A percentile compares a stretch with the other conserved stretches of the same genome.
Conservation (phyloP, 257 asterid species). For the Scutellaria baicalensis region DNA sequence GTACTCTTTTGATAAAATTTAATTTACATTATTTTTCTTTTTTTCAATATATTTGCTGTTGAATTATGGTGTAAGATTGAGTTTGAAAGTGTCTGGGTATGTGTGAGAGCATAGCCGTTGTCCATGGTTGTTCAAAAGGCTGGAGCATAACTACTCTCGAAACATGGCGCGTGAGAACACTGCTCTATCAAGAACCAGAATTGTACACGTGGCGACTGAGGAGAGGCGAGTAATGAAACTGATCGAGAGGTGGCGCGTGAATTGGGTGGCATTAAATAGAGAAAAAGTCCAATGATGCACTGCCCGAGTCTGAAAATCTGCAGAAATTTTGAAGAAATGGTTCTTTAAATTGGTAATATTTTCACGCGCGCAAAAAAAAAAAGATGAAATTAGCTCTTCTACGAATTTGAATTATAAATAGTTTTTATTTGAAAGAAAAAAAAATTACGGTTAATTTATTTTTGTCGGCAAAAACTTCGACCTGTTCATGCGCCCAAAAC, state of each 20-base stretch:
- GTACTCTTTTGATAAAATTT: background rate
- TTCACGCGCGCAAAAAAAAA: slow-evolving; percentile 16
- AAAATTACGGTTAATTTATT: no score
- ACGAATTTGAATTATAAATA: background rate
- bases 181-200: background rate
- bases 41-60: background rate
- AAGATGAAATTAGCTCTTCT: background rate
- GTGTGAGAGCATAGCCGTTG: slow-evolving; percentile 54
- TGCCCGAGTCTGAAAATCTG: slow-evolving; percentile 47
- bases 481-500: no score
- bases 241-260: slow-evolving; percentile 13
- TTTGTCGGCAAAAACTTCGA: no score
- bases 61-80: slow-evolving; percentile 25
- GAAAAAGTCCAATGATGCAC: slow-evolving; percentile 34
- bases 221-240: background rate
- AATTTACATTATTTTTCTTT: background rate
- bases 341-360: background rate
- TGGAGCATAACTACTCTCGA: background rate
- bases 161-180: slow-evolving; percentile 16
- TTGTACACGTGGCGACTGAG: background rate
- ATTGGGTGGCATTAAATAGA: slow-evolving; percentile 8
- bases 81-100: slow-evolving; percentile 29
- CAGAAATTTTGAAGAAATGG: slow-evolving; percentile 22
- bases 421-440: no score
- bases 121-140: slow-evolving; percentile 18